These are phyloP conservation scores for Spathaspora arborariae DNA, from an alignment of 805 yeast species.

Conservation along the genomic window DNA sequence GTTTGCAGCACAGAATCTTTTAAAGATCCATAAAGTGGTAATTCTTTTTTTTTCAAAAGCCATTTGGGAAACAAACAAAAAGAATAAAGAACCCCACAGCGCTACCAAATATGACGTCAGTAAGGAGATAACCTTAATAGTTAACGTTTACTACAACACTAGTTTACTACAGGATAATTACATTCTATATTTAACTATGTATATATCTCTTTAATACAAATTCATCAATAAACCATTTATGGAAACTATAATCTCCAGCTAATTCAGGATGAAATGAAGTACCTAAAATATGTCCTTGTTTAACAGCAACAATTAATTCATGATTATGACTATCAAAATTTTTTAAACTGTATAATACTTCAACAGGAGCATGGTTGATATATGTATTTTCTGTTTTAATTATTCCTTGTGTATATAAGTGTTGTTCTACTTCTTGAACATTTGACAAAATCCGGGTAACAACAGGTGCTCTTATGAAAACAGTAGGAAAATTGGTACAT, in stretches of 20 bases:
- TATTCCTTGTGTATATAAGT: constrained; percentile 7
- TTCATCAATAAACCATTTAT: constrained; percentile 64
- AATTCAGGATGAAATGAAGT: constrained; percentile 83
- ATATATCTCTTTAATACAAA: constrained; percentile 36
- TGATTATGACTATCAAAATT: constrained; percentile 15
- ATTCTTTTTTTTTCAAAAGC: no score
- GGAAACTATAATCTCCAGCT: constrained; percentile 54
- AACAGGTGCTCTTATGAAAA: constrained; percentile 78
- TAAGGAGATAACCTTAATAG: no score
- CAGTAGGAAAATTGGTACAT: constrained; percentile 37
- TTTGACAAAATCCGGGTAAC: constrained; percentile 29
- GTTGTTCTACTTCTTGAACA: constrained; percentile 8
- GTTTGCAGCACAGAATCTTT: background rate
- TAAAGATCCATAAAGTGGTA: background rate
- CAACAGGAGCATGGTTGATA: constrained; percentile 26
- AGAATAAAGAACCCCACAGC: no score
- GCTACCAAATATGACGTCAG: background rate
- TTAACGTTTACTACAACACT: no score
- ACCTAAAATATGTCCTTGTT: constrained; percentile 63
- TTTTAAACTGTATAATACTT: constrained; percentile 37
- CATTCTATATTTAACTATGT: background rate
- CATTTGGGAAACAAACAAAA: no score
- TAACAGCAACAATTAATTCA: constrained; percentile 62
- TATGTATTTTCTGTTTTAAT: constrained; percentile 21
- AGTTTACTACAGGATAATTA: background rate